These are phyloP conservation scores for Aspergillus costaricaensis DNA, from an alignment of 2,329 filamentous ascomycete species.

Conservation along the genomic window DNA sequence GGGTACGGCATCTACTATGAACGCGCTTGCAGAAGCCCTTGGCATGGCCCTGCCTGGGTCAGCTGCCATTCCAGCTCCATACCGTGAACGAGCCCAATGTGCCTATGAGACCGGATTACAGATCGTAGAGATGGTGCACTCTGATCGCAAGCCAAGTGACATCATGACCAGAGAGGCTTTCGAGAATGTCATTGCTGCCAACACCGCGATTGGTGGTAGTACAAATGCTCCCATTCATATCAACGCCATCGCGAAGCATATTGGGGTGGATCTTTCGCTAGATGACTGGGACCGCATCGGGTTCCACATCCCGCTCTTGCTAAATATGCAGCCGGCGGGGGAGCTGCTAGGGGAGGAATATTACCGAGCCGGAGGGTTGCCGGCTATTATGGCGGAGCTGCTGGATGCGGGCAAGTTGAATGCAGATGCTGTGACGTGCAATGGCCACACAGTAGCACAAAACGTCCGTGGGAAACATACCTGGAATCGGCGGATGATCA, in stretches of 20 bases:
- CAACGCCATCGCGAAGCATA: slow-evolving; percentile 57
- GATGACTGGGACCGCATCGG: slow-evolving; percentile 59
- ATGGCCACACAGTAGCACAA: slow-evolving; percentile 48
- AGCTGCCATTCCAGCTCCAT: slow-evolving; percentile 54
- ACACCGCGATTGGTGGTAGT: slow-evolving; percentile 58
- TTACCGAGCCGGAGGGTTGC: slow-evolving; percentile 56
- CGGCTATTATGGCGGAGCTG: slow-evolving; percentile 57
- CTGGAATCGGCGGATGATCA: slow-evolving; percentile 55
- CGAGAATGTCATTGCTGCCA: slow-evolving; percentile 58
- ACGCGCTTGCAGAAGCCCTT: slow-evolving; percentile 54
- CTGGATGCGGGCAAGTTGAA: slow-evolving; percentile 52
- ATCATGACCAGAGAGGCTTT: slow-evolving; percentile 59
- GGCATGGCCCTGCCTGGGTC: slow-evolving; percentile 57
- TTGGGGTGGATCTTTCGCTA: slow-evolving; percentile 52
- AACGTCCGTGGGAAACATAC: slow-evolving; percentile 49
- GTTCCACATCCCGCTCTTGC: slow-evolving; percentile 52
- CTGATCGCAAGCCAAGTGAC: slow-evolving; percentile 54
- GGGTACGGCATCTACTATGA: slow-evolving; percentile 58
- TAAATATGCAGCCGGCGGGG: slow-evolving; percentile 59
- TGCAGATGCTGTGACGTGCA: slow-evolving; percentile 48
- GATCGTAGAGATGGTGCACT: slow-evolving; percentile 54
- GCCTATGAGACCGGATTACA: slow-evolving; percentile 53
- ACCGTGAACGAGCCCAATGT: slow-evolving; percentile 51
- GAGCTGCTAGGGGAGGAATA: slow-evolving; percentile 58
- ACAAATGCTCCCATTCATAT: slow-evolving; percentile 61